A percentile compares a stretch with the other conserved stretches of the same genome.
These are phyloP conservation scores for Gossypium gossypioides DNA, from an alignment of 441 rosid species.

Conservation along the genomic window DNA sequence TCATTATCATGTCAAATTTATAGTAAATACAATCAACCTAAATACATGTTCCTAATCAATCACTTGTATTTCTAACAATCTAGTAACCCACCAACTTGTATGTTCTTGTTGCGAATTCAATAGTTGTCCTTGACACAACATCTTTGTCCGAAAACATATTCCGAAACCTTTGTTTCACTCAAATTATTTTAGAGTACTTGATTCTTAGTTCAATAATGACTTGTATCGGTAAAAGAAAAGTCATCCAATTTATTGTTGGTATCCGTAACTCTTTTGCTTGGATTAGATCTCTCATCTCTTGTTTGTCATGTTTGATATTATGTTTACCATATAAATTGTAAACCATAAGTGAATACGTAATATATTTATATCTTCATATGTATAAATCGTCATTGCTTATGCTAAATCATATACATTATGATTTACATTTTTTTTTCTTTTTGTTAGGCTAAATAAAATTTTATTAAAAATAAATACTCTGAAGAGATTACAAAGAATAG, in stretches of 20 bases:
- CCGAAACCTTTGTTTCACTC: not conserved
- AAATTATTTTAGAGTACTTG: not conserved
- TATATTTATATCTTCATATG: not conserved
- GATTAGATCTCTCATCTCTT: not conserved
- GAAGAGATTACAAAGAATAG: too few species aligned
- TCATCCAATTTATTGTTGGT: not conserved
- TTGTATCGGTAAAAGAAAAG: not conserved
- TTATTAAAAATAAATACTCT: too few species aligned
- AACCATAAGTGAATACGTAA: not conserved
- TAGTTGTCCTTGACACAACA: not conserved
- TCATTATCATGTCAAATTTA: too few species aligned
- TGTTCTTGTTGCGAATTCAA: not conserved
- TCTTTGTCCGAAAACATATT: not conserved
- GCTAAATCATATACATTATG: not conserved
- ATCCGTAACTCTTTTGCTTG: not conserved
- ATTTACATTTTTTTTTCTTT: too few species aligned
- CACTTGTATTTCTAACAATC: constrained; percentile 31
- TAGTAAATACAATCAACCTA: too few species aligned
- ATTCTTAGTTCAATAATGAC: not conserved
- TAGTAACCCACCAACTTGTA: constrained; percentile 39
- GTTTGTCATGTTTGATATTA: not conserved
- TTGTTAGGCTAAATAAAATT: too few species aligned
- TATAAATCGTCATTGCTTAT: not conserved
- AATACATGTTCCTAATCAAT: too few species aligned
- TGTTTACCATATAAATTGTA: not conserved